Percentiles rank a stretch among this genome's conserved stretches.
phyloP scores from a whole-genome alignment of 768 basidiomycete genomes.

The Lentinus brumalis region DNA sequence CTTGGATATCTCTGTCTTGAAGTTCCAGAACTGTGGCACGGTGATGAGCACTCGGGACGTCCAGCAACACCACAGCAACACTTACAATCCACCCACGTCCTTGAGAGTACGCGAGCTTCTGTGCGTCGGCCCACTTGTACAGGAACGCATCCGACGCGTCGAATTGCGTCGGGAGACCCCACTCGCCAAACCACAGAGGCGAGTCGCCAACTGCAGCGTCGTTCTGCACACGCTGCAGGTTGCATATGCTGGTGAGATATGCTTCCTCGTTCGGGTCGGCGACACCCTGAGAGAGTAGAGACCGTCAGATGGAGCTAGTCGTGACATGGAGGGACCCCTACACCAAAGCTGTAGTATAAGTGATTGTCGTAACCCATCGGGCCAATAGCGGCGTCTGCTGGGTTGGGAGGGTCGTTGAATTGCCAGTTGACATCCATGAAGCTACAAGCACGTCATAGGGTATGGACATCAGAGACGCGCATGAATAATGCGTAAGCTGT shows the following conservation, averaged over 20 bases:
- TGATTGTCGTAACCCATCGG: slow-evolving; percentile 81
- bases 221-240: slow-evolving; percentile 55
- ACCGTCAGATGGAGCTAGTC: background rate
- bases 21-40: slow-evolving; percentile 62
- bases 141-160: slow-evolving; percentile 62
- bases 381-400: slow-evolving; percentile 65
- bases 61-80: slow-evolving; percentile 4
- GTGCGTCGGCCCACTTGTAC: slow-evolving; percentile 71
- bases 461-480: background rate
- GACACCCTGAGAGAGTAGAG: slow-evolving; percentile 53
- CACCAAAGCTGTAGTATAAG: slow-evolving; percentile 75
- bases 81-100: slow-evolving; percentile 69
- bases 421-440: slow-evolving; percentile 88
- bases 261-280: slow-evolving; percentile 64
- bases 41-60: background rate
- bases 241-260: slow-evolving; percentile 70
- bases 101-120: slow-evolving; percentile 64
- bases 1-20: slow-evolving; percentile 64
- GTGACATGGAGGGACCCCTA: slow-evolving; percentile 29
- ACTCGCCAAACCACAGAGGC: slow-evolving; percentile 61
- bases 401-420: slow-evolving; percentile 66
- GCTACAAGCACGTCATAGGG: slow-evolving; percentile 36
- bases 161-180: slow-evolving; percentile 68
- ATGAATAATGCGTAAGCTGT: background rate
- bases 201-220: slow-evolving; percentile 47